Evolutionary conservation across 2,329 filamentous ascomycete genomes (phyloP).

Genomic region (Cercospora sp.): DNA sequence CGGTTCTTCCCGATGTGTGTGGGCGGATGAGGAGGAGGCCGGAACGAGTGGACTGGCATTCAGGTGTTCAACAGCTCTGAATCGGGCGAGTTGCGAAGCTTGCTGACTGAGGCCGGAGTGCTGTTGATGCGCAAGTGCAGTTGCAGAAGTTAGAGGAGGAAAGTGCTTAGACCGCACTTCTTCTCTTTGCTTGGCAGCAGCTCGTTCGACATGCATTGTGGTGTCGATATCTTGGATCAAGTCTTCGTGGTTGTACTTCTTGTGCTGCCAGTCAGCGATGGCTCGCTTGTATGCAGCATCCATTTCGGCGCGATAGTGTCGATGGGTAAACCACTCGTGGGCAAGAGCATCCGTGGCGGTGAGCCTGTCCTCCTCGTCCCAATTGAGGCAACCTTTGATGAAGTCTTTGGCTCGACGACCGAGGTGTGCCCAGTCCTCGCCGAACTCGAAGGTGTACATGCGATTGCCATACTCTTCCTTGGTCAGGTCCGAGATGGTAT

Average conservation of each 20-base stretch:
- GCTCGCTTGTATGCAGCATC: conserved; percentile 53
- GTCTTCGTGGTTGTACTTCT: conserved; percentile 10
- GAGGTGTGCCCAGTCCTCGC: conserved; percentile 41
- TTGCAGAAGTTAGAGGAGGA: not conserved
- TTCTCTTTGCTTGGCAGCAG: not conserved
- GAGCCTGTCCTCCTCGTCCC: conserved; percentile 53
- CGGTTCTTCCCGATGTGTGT: not conserved
- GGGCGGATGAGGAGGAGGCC: not conserved
- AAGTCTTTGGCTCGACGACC: conserved; percentile 53
- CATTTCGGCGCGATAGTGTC: conserved; percentile 49
- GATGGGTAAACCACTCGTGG: conserved; percentile 59
- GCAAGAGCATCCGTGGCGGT: conserved; percentile 54
- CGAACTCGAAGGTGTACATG: not conserved
- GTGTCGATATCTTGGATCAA: conserved; percentile 26
- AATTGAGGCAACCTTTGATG: conserved; percentile 52
- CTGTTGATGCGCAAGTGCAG: not conserved
- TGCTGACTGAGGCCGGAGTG: not conserved
- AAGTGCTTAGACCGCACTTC: conserved; percentile 21
- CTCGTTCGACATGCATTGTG: conserved; percentile 11
- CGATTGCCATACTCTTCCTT: conserved; percentile 45
- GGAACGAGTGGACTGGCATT: conserved; percentile 10
- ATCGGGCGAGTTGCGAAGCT: not conserved
- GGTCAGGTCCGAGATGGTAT: conserved; percentile 36
- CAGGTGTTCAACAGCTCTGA: not conserved
- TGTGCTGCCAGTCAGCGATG: conserved; percentile 52